These are phyloP conservation scores for Solanum chiquidenum DNA, from an alignment of 257 asterid species.

Conservation along the genomic window DNA sequence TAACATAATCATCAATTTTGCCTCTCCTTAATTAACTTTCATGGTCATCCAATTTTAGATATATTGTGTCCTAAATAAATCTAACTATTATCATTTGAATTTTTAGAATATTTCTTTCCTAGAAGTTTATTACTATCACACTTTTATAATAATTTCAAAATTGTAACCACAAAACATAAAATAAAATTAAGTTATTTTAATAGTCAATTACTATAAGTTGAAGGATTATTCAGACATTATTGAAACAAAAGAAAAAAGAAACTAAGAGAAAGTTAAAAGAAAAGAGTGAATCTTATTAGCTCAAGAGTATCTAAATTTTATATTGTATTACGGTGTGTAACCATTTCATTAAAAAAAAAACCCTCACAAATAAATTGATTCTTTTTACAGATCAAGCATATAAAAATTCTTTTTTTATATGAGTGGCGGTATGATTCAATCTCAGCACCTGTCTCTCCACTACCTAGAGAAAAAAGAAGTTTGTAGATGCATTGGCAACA, in stretches of 20 bases:
- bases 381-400: no score
- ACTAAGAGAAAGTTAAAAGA: no score
- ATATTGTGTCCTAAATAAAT: background rate
- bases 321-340: rapidly evolving
- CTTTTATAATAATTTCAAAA: background rate
- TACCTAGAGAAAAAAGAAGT: no score
- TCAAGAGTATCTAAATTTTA: background rate
- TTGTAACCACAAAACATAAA: background rate
- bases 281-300: background rate
- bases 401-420: no score
- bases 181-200: background rate
- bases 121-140: background rate
- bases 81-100: no score
- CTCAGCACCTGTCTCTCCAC: no score
- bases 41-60: no score
- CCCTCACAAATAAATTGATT: no score
- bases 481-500: no score
- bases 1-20: background rate
- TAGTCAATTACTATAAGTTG: background rate
- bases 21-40: background rate
- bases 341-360: no score
- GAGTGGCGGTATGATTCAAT: background rate
- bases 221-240: background rate
- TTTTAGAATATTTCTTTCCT: background rate
- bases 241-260: background rate